phyloP scores from a whole-genome alignment of 257 asterid species.

The Lavandula angustifolia region DNA sequence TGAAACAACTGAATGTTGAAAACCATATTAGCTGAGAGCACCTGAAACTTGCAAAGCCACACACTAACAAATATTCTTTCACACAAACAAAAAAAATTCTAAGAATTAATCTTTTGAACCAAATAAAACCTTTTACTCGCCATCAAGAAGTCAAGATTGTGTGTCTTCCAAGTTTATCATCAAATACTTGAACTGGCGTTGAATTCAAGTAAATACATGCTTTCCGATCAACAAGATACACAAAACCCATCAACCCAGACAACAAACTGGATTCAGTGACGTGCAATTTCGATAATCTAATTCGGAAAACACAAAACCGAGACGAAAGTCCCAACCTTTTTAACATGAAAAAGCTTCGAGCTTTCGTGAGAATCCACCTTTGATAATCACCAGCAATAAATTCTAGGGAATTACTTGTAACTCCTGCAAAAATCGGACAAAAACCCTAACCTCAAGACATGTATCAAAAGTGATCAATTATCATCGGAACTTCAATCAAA shows the following conservation, averaged over 20 bases:
- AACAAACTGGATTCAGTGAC: conserved; percentile 1
- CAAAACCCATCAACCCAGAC: conserved; percentile 29
- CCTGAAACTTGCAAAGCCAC: conserved; percentile 19
- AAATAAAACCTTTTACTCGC: conserved; percentile 12
- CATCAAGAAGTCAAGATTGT: conserved; percentile 16
- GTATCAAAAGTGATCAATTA: conserved; percentile 38
- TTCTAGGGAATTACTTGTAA: conserved; percentile 32
- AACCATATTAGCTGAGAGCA: not conserved
- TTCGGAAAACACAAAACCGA: conserved; percentile 10
- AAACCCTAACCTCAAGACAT: conserved; percentile 41
- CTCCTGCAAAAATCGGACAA: conserved; percentile 38
- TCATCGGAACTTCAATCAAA: conserved; percentile 40
- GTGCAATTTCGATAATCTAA: conserved; percentile 26
- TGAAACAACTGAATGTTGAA: conserved; percentile 2
- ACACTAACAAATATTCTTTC: not conserved
- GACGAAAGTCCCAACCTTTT: conserved; percentile 37
- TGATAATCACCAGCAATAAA: conserved; percentile 39
- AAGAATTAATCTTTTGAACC: not conserved
- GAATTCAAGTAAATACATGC: conserved; percentile 10
- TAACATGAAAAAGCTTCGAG: conserved; percentile 50
- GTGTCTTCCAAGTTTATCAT: conserved; percentile 5
- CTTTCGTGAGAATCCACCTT: conserved; percentile 45
- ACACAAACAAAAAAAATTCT: not conserved
- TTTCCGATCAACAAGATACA: conserved; percentile 27
- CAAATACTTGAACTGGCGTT: conserved; percentile 3